These are phyloP conservation scores for Diaporthe vaccinii DNA, from an alignment of 2,329 filamentous ascomycete genomes.

Conservation along the genomic window DNA sequence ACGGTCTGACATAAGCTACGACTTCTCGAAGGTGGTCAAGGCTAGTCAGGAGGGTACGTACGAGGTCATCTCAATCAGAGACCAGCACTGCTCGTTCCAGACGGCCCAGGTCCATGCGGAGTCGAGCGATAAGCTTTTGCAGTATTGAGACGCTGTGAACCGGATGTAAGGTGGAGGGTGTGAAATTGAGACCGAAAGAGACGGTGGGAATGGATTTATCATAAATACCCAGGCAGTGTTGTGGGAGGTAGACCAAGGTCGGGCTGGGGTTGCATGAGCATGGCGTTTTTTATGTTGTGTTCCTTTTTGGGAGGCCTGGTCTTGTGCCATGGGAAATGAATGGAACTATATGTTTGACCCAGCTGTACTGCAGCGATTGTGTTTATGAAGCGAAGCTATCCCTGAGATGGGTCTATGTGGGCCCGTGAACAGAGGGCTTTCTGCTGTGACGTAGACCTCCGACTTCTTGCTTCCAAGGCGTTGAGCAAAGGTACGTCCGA, in stretches of 20 bases:
- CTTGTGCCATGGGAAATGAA: constrained; percentile 26
- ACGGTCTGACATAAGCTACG: constrained; percentile 85
- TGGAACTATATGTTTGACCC: constrained; percentile 25
- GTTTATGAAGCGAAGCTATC: not conserved
- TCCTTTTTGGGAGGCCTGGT: constrained; percentile 28
- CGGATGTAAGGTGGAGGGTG: not conserved
- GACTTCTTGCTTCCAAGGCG: not conserved
- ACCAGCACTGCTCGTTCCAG: constrained; percentile 90
- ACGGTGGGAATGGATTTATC: constrained; percentile 32
- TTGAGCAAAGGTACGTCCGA: not conserved
- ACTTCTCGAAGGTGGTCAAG: constrained; percentile 83
- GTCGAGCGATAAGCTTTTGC: constrained; percentile 55
- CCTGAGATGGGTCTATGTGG: not conserved
- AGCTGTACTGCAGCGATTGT: not conserved
- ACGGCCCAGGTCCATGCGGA: constrained; percentile 72
- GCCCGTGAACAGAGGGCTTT: not conserved
- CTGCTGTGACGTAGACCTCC: not conserved
- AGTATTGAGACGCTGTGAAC: constrained; percentile 44
- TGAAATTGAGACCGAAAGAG: not conserved
- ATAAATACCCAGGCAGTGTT: constrained; percentile 39
- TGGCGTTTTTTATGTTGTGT: constrained; percentile 45
- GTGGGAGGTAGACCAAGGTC: constrained; percentile 28
- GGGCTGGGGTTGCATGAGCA: constrained; percentile 48
- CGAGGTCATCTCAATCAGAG: constrained; percentile 96
- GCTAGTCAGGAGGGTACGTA: constrained; percentile 97